Base-by-base conservation (phyloP, 2,329 filamentous ascomycete genomes). In the Beauveria scarabaeidicola region DNA sequence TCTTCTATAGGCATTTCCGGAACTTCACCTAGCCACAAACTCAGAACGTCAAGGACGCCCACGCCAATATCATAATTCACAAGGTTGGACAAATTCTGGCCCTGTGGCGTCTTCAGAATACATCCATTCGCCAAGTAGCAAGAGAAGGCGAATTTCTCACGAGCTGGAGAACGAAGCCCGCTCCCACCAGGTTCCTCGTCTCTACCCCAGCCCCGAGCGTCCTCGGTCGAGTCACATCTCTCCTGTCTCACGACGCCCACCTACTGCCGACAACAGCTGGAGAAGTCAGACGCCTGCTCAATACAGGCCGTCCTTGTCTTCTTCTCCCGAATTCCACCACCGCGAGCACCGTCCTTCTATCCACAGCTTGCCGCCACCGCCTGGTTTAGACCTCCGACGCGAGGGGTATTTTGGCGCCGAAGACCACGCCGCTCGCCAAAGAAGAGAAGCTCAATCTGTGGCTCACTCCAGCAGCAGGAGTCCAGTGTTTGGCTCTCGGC, bases 41-140 rank as follows among this genome's bases (percentile, higher is more conserved):
- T 69, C 66, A 60, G 41, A 72, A 64, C 54, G 71, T 64, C 64
- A 73, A 73, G 61, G 67, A 63, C 40, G 62, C 62, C 65, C 52
- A 73, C 71, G 62, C 67, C 70, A 46, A 63, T 69, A 7, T 50
- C 46, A 36, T 67, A 71, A 19, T 13, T 74, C 74, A 19, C 71
- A 76, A 46, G 67, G 66, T 8, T 67, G 68, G 15, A 65, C 69
- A 25, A 66, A 63, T 27, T 64, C 63, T 58, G 70, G 66, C 52
- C 64, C 67, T 57, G 63, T 69, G 61, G 74, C 73, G 44, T 74
- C 76, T 4, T 74, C 78, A 10, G 75, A 80, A 59, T 82, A 82
- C 63, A 67, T 77, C 13, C 74, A 81, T 68, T 81, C 80, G 32
- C 75, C 80, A 27, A 75, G 69, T n/a, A 73, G 70, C 66, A 82